Percentiles rank a stretch among this genome's conserved stretches.
These are phyloP conservation scores for Melaleuca quinquenervia DNA, from an alignment of 345 rosid species.

Conservation along the genomic window DNA sequence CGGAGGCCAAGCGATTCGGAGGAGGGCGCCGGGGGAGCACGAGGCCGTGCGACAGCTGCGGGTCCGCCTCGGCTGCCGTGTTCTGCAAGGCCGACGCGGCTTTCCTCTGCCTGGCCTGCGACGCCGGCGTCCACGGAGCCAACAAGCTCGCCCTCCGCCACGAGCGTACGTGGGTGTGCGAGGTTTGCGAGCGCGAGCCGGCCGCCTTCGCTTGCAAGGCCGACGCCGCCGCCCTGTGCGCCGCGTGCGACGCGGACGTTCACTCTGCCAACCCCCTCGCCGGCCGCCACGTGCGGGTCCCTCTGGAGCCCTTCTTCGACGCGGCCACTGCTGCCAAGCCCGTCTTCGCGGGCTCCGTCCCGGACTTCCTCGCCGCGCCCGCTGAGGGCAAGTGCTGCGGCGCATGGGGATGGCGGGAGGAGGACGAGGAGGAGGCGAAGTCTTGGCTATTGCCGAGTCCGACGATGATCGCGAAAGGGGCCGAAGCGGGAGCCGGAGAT, in stretches of 20 bases:
- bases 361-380: neutral
- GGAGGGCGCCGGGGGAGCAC: neutral
- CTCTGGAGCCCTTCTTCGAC: conserved; percentile 26
- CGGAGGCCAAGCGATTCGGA: neutral
- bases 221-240: conserved; percentile 32
- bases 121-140: conserved; percentile 12
- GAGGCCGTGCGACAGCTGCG: conserved; percentile 28
- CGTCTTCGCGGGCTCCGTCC: conserved; percentile 1
- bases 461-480: neutral
- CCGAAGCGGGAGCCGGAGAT: neutral
- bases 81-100: conserved; percentile 26
- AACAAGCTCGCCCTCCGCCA: conserved; percentile 17
- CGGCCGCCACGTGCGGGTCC: conserved; percentile 26
- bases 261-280: conserved; percentile 39
- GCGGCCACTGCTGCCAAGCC: conserved; percentile 5
- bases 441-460: conserved; percentile 13
- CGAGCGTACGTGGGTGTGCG: conserved; percentile 27
- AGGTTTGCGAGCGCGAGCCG: conserved; percentile 35
- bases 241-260: conserved; percentile 27
- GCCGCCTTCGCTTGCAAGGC: conserved; percentile 34
- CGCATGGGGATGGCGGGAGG: neutral
- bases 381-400: neutral
- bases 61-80: conserved; percentile 12
- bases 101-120: conserved; percentile 25
- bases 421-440: conserved; percentile 1